Evolutionary conservation across 208 protist species (phyloP), one percentile per base, ranked within the genome.

Genomic region (Trypanosoma avium): DNA sequence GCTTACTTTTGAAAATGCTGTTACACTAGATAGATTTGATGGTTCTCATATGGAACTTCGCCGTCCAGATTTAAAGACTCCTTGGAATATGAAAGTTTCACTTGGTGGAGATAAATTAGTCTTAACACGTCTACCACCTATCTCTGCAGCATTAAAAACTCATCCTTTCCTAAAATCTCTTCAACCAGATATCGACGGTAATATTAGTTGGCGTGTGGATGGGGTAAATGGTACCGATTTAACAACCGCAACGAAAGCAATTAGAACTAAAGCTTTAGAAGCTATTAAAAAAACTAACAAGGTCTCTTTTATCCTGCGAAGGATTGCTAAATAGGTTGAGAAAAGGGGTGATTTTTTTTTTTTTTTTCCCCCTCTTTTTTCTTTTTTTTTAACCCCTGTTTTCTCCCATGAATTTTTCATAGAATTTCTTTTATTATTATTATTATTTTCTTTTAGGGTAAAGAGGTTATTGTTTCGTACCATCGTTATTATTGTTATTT

Each of bases 181-280:
- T 24, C 61, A 69, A 35, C 67, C 73, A 3, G 60, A 69, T 40
- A 46, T 43, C 8, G 40, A 70, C 24, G 82, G 82, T 4, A 35
- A 70, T 15, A 71, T 84, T 30, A 73, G 65, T 26, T 88, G 82
- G 75, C 43, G 63, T 22, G 77, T 88, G 52, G 82, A 88, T 21
- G 56, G 48, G 10, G 70, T 88, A 26, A 88, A 88, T 45, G 82
- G 82, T 6, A 76, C 78, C 49, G 82, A 85, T 54, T 56, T 85
- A 29, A 73, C 60, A 12, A 35, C 60, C 10, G 66, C 75, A 29
- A 65, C 4, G 35, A 84, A 75, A 53, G 17, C 49, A 17, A 43
- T 60, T 7, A 67, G 78, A 69, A 48, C 67, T 17, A 79, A 77
- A 42, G 73, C 68, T 9, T 26, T 85, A 65, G 68, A 83, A 21